Base-by-base conservation (phyloP, 1,139 yeast species). In the Scheffersomyces titani region DNA sequence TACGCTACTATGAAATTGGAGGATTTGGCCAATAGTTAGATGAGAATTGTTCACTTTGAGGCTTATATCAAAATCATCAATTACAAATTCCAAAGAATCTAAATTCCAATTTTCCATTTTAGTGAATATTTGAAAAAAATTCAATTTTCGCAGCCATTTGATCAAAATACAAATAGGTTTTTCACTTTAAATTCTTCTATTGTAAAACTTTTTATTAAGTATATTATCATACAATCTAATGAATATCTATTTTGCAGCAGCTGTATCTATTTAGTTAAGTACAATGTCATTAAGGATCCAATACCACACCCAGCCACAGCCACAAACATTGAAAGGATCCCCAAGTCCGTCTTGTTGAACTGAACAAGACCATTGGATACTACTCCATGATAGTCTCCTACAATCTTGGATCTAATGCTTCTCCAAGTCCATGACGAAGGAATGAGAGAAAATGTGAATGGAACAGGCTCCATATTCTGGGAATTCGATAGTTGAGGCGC, bases 281-380 rank as follows among this genome's bases (percentile, higher is more conserved):
- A 30, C 16, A 11, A 30, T 19, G 75, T 65, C 11, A 71, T 18
- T 36, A 68, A 50, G 55, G 71, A 63, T 6, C 75, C 75, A 3
- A 70, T 18, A 4, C 61, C 59, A 49, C 73, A 69, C 5, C 72
- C 73, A 5, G 69, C 5, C 2, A 67, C 19, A 3, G 70, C 60
- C 19, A 69, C 51, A 1, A 63, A 52, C 2, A 65, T 57, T 0
- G 71, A 60, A 20, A 71, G 51, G 2, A 70, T 45, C 18, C 69
- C 72, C 19, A 74, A 61, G 19, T 74, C 75, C 5, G 55, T 49
- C 57, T 72, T 73, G 45, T 66, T 65, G 49, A 74, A 57, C 53
- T 66, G 65, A 13, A 73, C 53, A 5, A 69, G 54, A 5, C 64
- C 63, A 13, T 65, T 63, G 5, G 74, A 66, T 9, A 53, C 49